Base-by-base conservation (phyloP, 2,329 filamentous ascomycete genomes). In the Colletotrichum coccodes region DNA sequence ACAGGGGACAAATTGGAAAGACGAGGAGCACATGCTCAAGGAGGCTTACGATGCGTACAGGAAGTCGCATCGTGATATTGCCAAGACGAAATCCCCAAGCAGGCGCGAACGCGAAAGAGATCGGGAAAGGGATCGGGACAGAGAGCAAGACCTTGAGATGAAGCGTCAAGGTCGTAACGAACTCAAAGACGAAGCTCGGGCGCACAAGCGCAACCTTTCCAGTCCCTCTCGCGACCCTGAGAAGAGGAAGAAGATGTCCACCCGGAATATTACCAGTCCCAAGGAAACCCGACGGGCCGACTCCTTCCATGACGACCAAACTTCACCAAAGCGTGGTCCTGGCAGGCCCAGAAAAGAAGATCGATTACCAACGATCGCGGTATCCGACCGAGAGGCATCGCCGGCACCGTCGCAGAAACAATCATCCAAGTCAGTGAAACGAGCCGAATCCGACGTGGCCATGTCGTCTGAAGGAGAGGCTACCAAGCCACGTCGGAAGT, bases 1-100 rank as follows among this genome's bases (percentile, higher is more conserved):
- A 46, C 90, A 91, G 72, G 95, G 96, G 0, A 93, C 95, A 8
- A 92, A 94, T 69, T 98, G 95, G 94, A 91, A 95, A 77, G 91
- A 95, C 70, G 96, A 99, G 78, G 91, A 92, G 71, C 89, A 94
- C 49, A 83, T 97, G 63, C 80, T 99, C 56, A 95, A 95, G 77
- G 87, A 90, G 44, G 89, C 92, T 4, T 94, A 90, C 72, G 91
- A 94, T 65, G 87, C 88, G 34, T 89, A 88, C 72, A 88, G 85
- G 71, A 87, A 86, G 62, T 78, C 78, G 2, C 83, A 86, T 57
- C 87, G 86, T 71, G 83, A 84, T 23, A 74, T 76, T 14, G 72
- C 78, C 21, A 89, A 87, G 72, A 80, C 78, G 4, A 87, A 86
- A 66, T 87, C 87, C 23, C 86, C 88, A 2, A 80, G 74, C 34